phyloP scores from a whole-genome alignment of 2,329 filamentous ascomycete genomes.

The Fonsecaea erecta region DNA sequence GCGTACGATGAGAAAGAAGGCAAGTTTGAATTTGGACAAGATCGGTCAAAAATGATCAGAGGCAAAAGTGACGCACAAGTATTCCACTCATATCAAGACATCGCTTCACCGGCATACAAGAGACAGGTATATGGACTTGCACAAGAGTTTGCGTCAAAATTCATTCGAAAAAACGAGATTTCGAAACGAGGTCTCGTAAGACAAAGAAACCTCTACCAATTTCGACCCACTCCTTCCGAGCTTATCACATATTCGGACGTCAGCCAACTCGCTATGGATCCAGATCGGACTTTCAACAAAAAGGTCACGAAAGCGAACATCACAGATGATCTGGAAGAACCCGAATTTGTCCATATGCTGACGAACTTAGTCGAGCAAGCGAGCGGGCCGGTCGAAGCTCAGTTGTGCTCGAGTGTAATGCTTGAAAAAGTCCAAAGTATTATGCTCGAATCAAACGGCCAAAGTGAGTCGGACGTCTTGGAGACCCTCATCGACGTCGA shows the following conservation, averaged over 20 bases:
- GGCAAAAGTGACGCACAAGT: conserved; percentile 59
- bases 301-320: background rate
- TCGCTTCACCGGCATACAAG: conserved; percentile 49
- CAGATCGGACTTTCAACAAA: conserved; percentile 13
- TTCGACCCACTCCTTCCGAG: conserved; percentile 18
- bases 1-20: conserved; percentile 53
- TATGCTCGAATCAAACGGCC: background rate
- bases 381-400: conserved; percentile 10
- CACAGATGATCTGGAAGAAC: background rate
- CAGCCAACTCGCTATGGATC: conserved; percentile 13
- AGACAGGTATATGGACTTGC: conserved; percentile 22
- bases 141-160: conserved; percentile 27
- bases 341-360: background rate
- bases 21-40: conserved; percentile 49
- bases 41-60: conserved; percentile 49
- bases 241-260: conserved; percentile 20
- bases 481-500: background rate
- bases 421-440: background rate
- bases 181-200: background rate
- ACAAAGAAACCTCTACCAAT: background rate
- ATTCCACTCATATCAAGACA: conserved; percentile 59
- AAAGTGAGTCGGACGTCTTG: background rate
- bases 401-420: conserved; percentile 14
- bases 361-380: conserved; percentile 11
- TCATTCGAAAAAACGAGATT: conserved; percentile 29